A percentile compares a stretch with the other conserved stretches of the same genome.
Evolutionary conservation across 441 rosid genomes (phyloP).

Genomic region (Aquilaria agallochum): DNA sequence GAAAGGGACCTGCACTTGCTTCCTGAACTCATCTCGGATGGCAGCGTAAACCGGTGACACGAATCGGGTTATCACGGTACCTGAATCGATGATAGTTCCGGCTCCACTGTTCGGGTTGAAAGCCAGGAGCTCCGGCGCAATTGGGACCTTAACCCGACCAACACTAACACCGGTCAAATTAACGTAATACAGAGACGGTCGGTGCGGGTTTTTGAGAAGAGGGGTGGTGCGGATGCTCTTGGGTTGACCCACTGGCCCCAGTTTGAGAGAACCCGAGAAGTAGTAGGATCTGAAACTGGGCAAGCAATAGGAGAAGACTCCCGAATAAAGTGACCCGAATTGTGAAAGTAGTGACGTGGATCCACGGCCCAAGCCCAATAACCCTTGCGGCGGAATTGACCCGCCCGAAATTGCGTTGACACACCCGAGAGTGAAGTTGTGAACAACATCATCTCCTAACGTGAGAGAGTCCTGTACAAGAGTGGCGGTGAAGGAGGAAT

Average conservation of each 20-base stretch:
- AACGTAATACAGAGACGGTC: conserved; percentile 76
- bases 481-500: conserved; percentile 59
- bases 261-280: conserved; percentile 76
- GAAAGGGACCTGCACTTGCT: conserved; percentile 27
- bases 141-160: conserved; percentile 40
- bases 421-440: conserved; percentile 58
- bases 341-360: conserved; percentile 64
- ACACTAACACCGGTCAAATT: conserved; percentile 69
- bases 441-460: conserved; percentile 40
- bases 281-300: conserved; percentile 73
- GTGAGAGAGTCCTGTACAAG: conserved; percentile 51
- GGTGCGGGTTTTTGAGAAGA: conserved; percentile 54
- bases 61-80: conserved; percentile 73
- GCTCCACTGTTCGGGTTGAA: conserved; percentile 64
- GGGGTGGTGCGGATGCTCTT: conserved; percentile 52
- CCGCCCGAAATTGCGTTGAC: conserved; percentile 46
- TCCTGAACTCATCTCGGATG: conserved; percentile 64
- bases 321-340: conserved; percentile 51
- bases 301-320: conserved; percentile 73
- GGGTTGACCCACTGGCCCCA: conserved; percentile 72
- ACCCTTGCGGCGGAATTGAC: conserved; percentile 72
- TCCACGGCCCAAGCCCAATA: conserved; percentile 83
- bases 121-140: conserved; percentile 32
- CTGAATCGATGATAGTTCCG: conserved; percentile 82
- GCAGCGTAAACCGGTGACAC: conserved; percentile 47